Conservation (phyloP, 1,284 basidiomycete species). For the Pseudozyma hubeiensis region DNA sequence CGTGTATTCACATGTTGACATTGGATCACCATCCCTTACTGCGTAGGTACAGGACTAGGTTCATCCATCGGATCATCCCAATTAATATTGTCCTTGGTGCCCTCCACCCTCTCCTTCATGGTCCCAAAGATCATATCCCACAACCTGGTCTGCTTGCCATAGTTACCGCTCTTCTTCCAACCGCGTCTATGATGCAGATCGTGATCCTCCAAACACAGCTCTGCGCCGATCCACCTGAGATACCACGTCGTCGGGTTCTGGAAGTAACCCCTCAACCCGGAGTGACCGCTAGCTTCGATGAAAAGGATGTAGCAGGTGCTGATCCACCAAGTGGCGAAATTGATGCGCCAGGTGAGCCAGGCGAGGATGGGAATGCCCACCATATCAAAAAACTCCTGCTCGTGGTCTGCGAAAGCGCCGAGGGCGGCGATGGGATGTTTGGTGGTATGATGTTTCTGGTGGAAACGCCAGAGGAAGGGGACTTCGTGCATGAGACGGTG, state of each 20-base stretch:
- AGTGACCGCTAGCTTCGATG: slow-evolving; percentile 50
- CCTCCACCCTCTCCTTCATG: slow-evolving; percentile 55
- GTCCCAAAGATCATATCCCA: slow-evolving; percentile 67
- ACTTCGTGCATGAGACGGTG: slow-evolving; percentile 61
- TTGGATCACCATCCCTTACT: not conserved
- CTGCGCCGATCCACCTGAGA: slow-evolving; percentile 49
- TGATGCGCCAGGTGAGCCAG: slow-evolving; percentile 46
- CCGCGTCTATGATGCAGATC: slow-evolving; percentile 68
- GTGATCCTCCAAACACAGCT: slow-evolving; percentile 65
- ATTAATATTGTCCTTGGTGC: slow-evolving; percentile 31
- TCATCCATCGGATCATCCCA: slow-evolving; percentile 41
- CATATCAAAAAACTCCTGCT: slow-evolving; percentile 62
- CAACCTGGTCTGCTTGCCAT: slow-evolving; percentile 64
- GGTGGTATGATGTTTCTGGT: slow-evolving; percentile 58
- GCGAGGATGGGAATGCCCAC: slow-evolving; percentile 53
- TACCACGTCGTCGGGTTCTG: slow-evolving; percentile 53
- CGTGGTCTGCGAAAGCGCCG: slow-evolving; percentile 55
- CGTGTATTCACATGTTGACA: not conserved
- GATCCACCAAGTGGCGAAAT: slow-evolving; percentile 51
- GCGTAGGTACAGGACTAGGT: slow-evolving; percentile 1
- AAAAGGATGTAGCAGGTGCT: slow-evolving; percentile 38
- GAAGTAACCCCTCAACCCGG: slow-evolving; percentile 59
- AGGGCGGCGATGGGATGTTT: slow-evolving; percentile 60
- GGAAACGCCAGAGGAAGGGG: slow-evolving; percentile 44
- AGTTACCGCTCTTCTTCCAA: slow-evolving; percentile 57